phyloP scores from a whole-genome alignment of 2,329 filamentous ascomycete species.

The Cryphonectria radicalis region DNA sequence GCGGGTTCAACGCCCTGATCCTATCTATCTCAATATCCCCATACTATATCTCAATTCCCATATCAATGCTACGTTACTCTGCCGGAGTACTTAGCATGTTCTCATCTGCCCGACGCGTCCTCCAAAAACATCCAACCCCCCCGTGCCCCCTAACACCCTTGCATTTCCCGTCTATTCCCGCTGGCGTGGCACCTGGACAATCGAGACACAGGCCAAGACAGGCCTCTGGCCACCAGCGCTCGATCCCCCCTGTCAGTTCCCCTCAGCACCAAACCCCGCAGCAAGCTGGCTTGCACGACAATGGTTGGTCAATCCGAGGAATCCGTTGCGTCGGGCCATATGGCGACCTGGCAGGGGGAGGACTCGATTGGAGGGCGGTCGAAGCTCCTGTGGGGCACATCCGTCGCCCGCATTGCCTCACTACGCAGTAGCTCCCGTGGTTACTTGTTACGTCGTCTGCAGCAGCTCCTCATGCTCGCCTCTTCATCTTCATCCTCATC shows the following conservation, averaged over 20 bases:
- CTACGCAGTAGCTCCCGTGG: neutral
- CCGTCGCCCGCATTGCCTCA: neutral
- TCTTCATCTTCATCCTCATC: neutral
- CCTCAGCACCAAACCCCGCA: conserved; percentile 14
- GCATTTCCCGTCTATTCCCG: conserved; percentile 9
- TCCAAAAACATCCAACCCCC: neutral
- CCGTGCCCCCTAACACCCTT: neutral
- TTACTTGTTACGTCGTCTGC: neutral
- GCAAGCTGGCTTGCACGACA: neutral
- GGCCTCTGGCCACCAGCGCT: neutral
- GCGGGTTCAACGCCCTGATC: neutral
- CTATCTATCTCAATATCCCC: neutral
- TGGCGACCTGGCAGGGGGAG: neutral
- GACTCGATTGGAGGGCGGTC: neutral
- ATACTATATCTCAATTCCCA: neutral
- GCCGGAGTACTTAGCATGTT: neutral
- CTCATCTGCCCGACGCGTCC: neutral
- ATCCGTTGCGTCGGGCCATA: neutral
- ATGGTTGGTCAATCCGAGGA: conserved; percentile 10
- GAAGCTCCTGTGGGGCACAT: conserved; percentile 19
- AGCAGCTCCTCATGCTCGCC: neutral
- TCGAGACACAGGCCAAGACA: neutral
- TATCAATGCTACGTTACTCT: conserved; percentile 1
- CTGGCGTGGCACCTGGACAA: neutral
- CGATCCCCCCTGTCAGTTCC: neutral